Evolutionary conservation across 2,329 filamentous ascomycete species (phyloP), one percentile per base, ranked within the genome.

Genomic region (Cordyceps farinosa): DNA sequence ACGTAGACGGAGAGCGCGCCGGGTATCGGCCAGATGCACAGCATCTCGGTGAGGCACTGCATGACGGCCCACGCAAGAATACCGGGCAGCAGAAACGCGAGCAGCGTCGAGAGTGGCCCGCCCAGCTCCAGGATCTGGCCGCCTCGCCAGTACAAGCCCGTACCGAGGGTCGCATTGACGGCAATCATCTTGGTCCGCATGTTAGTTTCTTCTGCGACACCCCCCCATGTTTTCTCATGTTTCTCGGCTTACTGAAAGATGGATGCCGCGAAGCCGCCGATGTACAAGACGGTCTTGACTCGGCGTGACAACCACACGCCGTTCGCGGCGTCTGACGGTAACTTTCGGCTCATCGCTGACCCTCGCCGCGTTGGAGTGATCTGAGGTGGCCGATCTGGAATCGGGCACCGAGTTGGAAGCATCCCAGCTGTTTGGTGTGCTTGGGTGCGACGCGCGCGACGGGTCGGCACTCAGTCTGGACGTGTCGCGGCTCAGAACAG

Each of bases 21-120:
- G 1, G 72, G 72, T 15, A 75, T 67, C 5, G 72, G 71, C 71
- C 71, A 73, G 27, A 73, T 70, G 63, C 71, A 73, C 11, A 73
- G 64, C 62, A 73, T 66, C 50, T 73, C 71, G 27, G 70, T 69
- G 44, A 73, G 69, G 58, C 70, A 73, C 52, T 73, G 70, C 69
- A 70, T 73, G n/a, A 73, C 70, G 30, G 67, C 66, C 70, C 70
- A 73, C 10, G 70, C 67, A 9, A 73, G 59, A 45, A 71, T 32
- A 10, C 72, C 72, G 3, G 72, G 64, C 1, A 70, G 53, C n/a
- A 72, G 52, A 30, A 71, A 73, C 2, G 70, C 67, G n/a, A 73
- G 51, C 15, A 72, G 62, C 6, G 71, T 68, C 9, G 68, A 68
- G 6, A 73, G 63, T 7, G 67, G 68, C 2, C 71, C 70, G 2